Evolutionary conservation across 116 monocot species (phyloP).

Genomic region (Phalaenopsis hybrid): DNA sequence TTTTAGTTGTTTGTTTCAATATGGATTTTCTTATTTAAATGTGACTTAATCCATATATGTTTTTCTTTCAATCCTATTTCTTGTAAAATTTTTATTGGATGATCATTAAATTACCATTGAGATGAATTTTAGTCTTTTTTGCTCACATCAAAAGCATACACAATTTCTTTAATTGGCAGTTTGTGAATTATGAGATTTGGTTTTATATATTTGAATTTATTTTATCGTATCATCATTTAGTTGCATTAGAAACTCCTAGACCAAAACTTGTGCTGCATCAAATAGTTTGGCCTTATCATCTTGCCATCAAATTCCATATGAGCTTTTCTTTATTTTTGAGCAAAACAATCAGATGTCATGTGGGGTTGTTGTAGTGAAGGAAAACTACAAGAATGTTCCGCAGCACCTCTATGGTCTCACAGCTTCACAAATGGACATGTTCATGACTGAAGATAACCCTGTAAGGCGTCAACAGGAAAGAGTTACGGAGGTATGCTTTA

Average conservation of each 20-base stretch:
- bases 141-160: neutral
- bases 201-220: neutral
- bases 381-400: constrained; percentile 82
- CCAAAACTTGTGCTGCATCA: neutral
- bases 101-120: neutral
- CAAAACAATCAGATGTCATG: neutral
- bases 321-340: neutral
- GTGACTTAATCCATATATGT: neutral
- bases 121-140: neutral
- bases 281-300: neutral
- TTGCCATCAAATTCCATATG: neutral
- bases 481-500: constrained; percentile 58
- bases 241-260: neutral
- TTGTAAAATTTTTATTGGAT: neutral
- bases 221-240: neutral
- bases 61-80: neutral
- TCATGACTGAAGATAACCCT: constrained; percentile 85
- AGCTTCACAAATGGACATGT: constrained; percentile 88
- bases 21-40: neutral
- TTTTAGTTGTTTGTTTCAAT: neutral
- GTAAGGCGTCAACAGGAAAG: constrained; percentile 53
- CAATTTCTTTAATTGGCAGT: neutral
- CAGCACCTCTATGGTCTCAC: constrained; percentile 62
- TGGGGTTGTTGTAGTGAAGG: constrained; percentile 42
- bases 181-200: neutral